Percentiles rank a stretch among this genome's conserved stretches.
phyloP scores from a whole-genome alignment of 1,284 basidiomycete genomes.

The Inonotus hispidus region DNA sequence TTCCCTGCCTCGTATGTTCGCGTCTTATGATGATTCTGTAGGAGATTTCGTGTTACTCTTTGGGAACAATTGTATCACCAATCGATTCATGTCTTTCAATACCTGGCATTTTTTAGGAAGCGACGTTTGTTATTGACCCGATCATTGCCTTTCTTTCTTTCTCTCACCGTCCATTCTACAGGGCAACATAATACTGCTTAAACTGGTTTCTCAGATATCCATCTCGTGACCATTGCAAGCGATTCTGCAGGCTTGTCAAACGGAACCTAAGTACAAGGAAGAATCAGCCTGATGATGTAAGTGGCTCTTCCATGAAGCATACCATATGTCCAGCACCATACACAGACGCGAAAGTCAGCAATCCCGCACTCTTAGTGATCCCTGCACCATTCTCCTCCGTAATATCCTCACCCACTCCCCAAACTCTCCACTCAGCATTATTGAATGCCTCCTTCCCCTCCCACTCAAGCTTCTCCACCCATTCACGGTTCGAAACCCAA shows the following conservation, averaged over 20 bases:
- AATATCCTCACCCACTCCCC: conserved; percentile 43
- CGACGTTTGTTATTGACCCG: neutral
- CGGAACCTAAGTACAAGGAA: conserved; percentile 40
- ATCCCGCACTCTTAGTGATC: conserved; percentile 42
- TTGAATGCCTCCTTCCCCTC: conserved; percentile 49
- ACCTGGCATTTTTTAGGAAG: neutral
- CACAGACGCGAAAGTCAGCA: conserved; percentile 64
- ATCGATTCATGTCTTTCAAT: neutral
- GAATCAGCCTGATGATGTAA: neutral
- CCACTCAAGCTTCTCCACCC: conserved; percentile 75
- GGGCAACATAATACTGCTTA: neutral
- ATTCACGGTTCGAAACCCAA: conserved; percentile 69
- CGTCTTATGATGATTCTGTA: conserved; percentile 37
- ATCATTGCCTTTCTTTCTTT: neutral
- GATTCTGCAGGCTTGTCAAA: conserved; percentile 62
- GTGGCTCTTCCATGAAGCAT: conserved; percentile 30
- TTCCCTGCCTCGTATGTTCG: conserved; percentile 75
- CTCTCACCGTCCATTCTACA: neutral
- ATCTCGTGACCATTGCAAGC: conserved; percentile 51
- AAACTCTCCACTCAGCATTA: conserved; percentile 48
- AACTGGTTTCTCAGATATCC: conserved; percentile 36
- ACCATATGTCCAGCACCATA: conserved; percentile 69
- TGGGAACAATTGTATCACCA: neutral
- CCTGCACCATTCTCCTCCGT: conserved; percentile 35
- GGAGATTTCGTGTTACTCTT: neutral